Evolutionary conservation across 345 rosid species (phyloP).

Genomic region (Populus tremula): DNA sequence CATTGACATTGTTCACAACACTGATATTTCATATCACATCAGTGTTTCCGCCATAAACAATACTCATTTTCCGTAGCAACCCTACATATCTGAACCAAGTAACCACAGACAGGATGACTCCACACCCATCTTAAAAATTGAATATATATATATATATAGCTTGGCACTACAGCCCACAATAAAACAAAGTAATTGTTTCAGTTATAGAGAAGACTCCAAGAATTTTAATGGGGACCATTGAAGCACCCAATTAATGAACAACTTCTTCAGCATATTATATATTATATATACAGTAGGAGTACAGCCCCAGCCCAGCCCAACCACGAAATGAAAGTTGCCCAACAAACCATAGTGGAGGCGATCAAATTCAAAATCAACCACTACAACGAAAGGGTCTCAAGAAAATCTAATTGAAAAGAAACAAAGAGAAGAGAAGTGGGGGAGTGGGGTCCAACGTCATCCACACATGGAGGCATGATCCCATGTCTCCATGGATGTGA

Average conservation of each 20-base stretch:
- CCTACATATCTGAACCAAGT: neutral
- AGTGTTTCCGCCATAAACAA: neutral
- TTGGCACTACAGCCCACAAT: neutral
- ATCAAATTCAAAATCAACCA: neutral
- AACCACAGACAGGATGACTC: neutral
- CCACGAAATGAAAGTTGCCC: neutral
- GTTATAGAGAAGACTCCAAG: no score
- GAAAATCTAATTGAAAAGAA: neutral
- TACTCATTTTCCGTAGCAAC: neutral
- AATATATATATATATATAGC: no score
- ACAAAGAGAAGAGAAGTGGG: neutral
- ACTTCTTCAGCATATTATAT: no score
- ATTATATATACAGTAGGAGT: no score
- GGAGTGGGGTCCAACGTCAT: neutral
- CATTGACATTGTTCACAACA: neutral
- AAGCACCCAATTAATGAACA: no score
- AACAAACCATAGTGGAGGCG: neutral
- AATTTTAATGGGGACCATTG: no score
- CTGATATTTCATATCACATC: neutral
- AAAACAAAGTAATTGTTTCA: neutral
- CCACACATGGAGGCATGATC: slow-evolving; percentile 5
- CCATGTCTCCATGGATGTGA: slow-evolving; percentile 25
- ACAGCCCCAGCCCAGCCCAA: no score
- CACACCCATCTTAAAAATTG: neutral
- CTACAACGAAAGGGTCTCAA: neutral